phyloP scores from a whole-genome alignment of 1,284 basidiomycete genomes.

The Uromyces viciae-fabae region DNA sequence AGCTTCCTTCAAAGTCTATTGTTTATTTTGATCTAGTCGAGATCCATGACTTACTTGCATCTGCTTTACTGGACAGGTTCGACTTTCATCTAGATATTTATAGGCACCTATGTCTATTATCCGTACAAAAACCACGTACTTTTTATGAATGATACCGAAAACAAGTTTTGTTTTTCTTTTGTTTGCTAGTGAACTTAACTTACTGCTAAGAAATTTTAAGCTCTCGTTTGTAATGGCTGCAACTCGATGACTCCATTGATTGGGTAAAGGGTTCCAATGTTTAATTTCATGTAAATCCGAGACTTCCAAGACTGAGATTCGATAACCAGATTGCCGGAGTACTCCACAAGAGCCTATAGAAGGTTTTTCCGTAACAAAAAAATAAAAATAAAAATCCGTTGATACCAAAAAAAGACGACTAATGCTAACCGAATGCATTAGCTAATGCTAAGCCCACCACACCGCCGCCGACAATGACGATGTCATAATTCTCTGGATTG shows the following conservation, averaged over 20 bases:
- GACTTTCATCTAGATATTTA: slow-evolving; percentile 67
- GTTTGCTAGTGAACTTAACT: slow-evolving; percentile 47
- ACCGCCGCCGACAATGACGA: slow-evolving; percentile 91
- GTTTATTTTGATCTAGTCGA: neutral
- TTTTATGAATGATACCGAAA: too few relatives aligned
- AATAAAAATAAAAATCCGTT: neutral
- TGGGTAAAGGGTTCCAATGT: slow-evolving; percentile 64
- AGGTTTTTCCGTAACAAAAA: slow-evolving; percentile 8
- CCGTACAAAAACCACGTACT: too few relatives aligned
- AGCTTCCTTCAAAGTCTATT: neutral
- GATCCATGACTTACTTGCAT: slow-evolving; percentile 67
- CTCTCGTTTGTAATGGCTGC: slow-evolving; percentile 82
- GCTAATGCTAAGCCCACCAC: slow-evolving; percentile 87
- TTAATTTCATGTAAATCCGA: slow-evolving; percentile 68
- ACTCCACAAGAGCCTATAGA: slow-evolving; percentile 25
- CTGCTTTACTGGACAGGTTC: slow-evolving; percentile 71
- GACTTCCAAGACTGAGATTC: slow-evolving; percentile 72
- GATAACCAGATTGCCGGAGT: slow-evolving; percentile 27
- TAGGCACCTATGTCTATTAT: slow-evolving; percentile 73
- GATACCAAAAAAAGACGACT: slow-evolving; percentile 22
- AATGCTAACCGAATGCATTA: slow-evolving; percentile 65
- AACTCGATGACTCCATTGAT: slow-evolving; percentile 77
- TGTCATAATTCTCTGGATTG: slow-evolving; percentile 60
- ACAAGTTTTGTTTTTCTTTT: too few relatives aligned
- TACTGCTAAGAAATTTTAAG: slow-evolving; percentile 71